phyloP scores from a whole-genome alignment of 202 grass and related monocot species.

The Zizania palustris region DNA sequence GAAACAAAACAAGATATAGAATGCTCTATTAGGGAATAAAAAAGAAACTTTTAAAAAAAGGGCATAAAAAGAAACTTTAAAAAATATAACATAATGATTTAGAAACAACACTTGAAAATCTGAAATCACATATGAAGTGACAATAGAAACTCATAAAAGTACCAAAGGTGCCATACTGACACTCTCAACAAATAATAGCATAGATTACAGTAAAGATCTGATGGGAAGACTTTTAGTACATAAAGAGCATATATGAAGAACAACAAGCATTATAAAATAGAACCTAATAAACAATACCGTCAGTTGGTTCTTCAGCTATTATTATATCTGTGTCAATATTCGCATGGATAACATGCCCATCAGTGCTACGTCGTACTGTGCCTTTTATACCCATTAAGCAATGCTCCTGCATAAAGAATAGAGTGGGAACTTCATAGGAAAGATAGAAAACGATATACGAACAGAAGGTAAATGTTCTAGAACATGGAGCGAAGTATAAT shows the following conservation, averaged over 20 bases:
- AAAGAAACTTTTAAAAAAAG: too few species aligned
- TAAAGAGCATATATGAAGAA: constrained; percentile 24
- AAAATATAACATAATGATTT: background rate
- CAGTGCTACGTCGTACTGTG: constrained; percentile 70
- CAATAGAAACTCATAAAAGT: background rate
- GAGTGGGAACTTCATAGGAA: constrained; percentile 16
- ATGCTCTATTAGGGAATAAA: background rate
- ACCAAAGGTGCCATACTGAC: background rate
- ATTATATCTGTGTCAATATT: constrained; percentile 81
- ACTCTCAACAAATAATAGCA: background rate
- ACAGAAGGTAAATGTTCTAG: background rate
- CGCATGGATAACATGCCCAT: constrained; percentile 81
- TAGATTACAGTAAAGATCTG: background rate
- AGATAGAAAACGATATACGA: constrained; percentile 5
- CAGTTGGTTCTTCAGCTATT: constrained; percentile 64
- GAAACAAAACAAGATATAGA: constrained; percentile 26
- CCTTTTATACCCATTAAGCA: constrained; percentile 89
- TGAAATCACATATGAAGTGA: background rate
- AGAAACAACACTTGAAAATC: background rate
- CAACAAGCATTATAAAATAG: background rate
- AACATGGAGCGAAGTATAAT: constrained; percentile 5
- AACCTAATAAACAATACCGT: constrained; percentile 47
- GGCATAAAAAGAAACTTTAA: too few species aligned
- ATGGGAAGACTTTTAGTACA: constrained; percentile 11
- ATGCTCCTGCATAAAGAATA: constrained; percentile 61